phyloP scores from a whole-genome alignment of 257 asterid species.

The Nyctanthes arbortristis region DNA sequence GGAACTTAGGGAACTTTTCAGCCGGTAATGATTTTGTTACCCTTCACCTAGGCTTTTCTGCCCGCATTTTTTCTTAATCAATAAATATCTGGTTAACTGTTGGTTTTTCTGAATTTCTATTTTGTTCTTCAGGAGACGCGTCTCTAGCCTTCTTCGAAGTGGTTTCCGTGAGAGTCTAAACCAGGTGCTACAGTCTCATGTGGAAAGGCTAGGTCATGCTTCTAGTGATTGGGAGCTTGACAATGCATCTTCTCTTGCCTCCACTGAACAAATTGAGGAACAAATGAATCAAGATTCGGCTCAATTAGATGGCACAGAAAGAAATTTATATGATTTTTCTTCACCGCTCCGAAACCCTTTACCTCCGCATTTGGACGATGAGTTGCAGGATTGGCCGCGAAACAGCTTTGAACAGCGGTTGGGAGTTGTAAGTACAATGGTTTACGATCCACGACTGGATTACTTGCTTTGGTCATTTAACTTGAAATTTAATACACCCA shows the following conservation, averaged over 20 bases:
- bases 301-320: constrained; percentile 34
- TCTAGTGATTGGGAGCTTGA: constrained; percentile 66
- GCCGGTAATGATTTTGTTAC: constrained; percentile 52
- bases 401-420: constrained; percentile 40
- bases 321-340: constrained; percentile 34
- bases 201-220: constrained; percentile 62
- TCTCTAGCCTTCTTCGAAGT: constrained; percentile 80
- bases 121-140: constrained; percentile 67
- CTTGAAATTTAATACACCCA: not conserved
- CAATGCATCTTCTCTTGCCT: constrained; percentile 42
- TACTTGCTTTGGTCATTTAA: not conserved
- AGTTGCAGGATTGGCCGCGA: constrained; percentile 48
- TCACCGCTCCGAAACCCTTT: constrained; percentile 35
- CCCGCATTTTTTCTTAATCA: not conserved
- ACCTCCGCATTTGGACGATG: constrained; percentile 53
- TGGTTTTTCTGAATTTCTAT: not conserved
- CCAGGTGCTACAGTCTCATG: constrained; percentile 68
- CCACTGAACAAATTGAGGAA: constrained; percentile 47
- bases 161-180: constrained; percentile 73
- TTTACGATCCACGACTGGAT: constrained; percentile 1
- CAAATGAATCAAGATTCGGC: constrained; percentile 36
- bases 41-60: not conserved
- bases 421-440: constrained; percentile 61
- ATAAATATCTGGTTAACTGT: not conserved
- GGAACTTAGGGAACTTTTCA: constrained; percentile 83